Conservation (phyloP, 78 protist genomes). For the Protostelium mycophagum region DNA sequence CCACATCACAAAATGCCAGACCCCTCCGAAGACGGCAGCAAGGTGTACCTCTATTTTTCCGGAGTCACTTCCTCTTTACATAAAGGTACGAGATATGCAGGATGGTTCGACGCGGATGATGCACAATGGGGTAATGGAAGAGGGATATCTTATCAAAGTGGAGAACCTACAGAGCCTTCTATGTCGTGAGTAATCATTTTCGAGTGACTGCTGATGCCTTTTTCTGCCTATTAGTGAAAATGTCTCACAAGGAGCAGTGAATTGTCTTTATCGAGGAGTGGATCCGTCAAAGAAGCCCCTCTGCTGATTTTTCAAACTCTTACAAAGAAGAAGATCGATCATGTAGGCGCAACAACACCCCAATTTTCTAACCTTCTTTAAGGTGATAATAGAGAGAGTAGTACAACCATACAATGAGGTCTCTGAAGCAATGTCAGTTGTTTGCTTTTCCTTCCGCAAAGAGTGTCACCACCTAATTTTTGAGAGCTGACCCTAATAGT, state of each 20-base stretch:
- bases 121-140: neutral
- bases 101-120: neutral
- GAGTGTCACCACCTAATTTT: too few relatives aligned
- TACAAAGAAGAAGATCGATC: neutral
- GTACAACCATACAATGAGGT: neutral
- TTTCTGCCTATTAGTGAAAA: neutral
- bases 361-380: neutral
- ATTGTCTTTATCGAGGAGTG: neutral
- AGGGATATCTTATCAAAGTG: neutral
- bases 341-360: neutral
- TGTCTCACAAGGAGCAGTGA: neutral
- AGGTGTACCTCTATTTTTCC: neutral
- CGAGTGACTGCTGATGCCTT: too few relatives aligned
- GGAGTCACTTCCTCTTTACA: neutral
- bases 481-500: neutral
- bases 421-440: neutral
- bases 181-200: neutral
- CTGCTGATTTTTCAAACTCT: neutral
- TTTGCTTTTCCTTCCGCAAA: neutral
- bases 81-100: neutral
- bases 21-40: too few relatives aligned
- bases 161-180: neutral
- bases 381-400: neutral
- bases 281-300: neutral
- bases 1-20: too few relatives aligned